Conservation (phyloP, 208 protist genomes). For the Polymyxa betae region DNA sequence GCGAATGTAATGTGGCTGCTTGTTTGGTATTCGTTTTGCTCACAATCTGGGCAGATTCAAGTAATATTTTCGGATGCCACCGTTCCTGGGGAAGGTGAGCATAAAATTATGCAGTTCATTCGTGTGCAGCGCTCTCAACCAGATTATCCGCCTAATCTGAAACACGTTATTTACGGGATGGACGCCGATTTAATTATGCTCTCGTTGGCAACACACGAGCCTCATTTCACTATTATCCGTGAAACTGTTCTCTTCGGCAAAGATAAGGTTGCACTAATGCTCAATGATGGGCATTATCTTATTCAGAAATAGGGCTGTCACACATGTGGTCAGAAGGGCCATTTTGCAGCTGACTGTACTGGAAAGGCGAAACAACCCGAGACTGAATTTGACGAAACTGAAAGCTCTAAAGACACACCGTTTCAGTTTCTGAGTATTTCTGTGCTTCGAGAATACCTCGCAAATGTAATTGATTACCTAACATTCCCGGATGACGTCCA, state of each 20-base stretch:
- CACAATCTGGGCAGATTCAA: constrained; percentile 58
- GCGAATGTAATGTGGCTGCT: constrained; percentile 53
- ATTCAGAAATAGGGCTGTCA: constrained; percentile 27
- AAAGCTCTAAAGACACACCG: not conserved
- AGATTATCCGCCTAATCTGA: constrained; percentile 88
- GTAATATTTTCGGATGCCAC: constrained; percentile 74
- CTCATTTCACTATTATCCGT: constrained; percentile 93
- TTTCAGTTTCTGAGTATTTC: constrained; percentile 78
- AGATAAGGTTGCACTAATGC: not conserved
- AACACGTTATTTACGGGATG: constrained; percentile 95
- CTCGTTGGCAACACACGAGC: constrained; percentile 89
- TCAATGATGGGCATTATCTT: not conserved
- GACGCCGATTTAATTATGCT: constrained; percentile 97
- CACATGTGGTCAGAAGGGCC: constrained; percentile 15
- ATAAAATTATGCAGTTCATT: constrained; percentile 99
- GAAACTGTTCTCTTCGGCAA: constrained; percentile 85
- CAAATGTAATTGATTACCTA: not conserved
- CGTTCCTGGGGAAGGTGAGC: constrained; percentile 96
- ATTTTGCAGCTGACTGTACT: constrained; percentile 31
- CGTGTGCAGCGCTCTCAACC: constrained; percentile 81
- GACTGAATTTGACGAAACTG: constrained; percentile 47
- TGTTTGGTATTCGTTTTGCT: not conserved
- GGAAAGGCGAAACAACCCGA: not conserved
- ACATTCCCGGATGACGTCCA: not conserved
- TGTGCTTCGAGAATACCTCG: constrained; percentile 91